phyloP scores from a whole-genome alignment of 768 basidiomycete species.

The Tephrocybe sp. region DNA sequence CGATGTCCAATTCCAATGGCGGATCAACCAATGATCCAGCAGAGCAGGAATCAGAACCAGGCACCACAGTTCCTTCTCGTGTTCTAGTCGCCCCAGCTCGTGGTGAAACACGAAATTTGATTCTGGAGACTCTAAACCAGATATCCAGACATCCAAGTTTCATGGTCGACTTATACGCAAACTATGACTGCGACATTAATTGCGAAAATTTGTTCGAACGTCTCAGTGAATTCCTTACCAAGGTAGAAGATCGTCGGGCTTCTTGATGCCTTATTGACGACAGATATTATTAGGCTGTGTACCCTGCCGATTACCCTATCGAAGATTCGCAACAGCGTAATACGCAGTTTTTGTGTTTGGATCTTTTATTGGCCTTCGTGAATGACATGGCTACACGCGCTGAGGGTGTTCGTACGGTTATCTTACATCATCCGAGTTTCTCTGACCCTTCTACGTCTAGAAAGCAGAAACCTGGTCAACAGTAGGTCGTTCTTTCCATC shows the following conservation, averaged over 20 bases:
- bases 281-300: constrained; percentile 63
- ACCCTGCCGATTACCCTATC: constrained; percentile 63
- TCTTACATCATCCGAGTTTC: not conserved
- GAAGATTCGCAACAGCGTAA: constrained; percentile 70
- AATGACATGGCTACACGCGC: constrained; percentile 81
- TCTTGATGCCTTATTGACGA: not conserved
- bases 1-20: constrained; percentile 41
- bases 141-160: constrained; percentile 84
- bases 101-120: constrained; percentile 85
- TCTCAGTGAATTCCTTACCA: constrained; percentile 83
- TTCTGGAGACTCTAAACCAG: constrained; percentile 84
- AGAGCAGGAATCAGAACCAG: constrained; percentile 46
- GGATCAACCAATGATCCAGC: constrained; percentile 30
- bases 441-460: constrained; percentile 27
- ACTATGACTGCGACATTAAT: constrained; percentile 97
- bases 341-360: constrained; percentile 85
- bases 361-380: constrained; percentile 83
- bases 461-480: constrained; percentile 58
- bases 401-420: constrained; percentile 36
- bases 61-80: constrained; percentile 50
- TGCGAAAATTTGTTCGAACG: constrained; percentile 96
- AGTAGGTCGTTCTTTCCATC: constrained; percentile 37
- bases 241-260: constrained; percentile 46
- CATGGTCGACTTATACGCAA: constrained; percentile 94
- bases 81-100: constrained; percentile 73